These are phyloP conservation scores for Chytridiales sp. DNA, from an alignment of 371 early-diverging fungal genomes.

Conservation along the genomic window DNA sequence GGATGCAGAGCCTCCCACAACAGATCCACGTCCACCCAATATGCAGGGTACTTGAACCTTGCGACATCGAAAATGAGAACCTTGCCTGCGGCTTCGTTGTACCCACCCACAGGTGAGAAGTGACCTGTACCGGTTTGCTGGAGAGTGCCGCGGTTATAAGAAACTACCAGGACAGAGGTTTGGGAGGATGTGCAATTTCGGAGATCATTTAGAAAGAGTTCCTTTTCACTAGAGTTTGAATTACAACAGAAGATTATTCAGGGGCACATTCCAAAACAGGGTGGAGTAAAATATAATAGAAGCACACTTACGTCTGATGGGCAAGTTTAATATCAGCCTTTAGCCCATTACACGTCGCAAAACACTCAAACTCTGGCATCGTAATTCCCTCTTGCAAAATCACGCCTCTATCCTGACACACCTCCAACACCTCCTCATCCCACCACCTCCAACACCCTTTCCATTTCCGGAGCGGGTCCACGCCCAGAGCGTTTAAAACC, in stretches of 20 bases:
- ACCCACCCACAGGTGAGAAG: slow-evolving; percentile 35
- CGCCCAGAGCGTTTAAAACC: slow-evolving; percentile 40
- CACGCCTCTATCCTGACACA: slow-evolving; percentile 26
- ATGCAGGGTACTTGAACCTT: slow-evolving; percentile 44
- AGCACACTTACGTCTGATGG: slow-evolving; percentile 22
- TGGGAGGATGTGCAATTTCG: slow-evolving; percentile 17
- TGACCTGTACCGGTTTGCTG: slow-evolving; percentile 40
- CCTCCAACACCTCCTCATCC: slow-evolving; percentile 37
- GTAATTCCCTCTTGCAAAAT: slow-evolving; percentile 35
- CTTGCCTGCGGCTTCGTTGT: slow-evolving; percentile 29
- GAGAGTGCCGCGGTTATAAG: slow-evolving; percentile 33
- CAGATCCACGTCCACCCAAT: slow-evolving; percentile 40
- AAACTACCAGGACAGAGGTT: slow-evolving; percentile 32
- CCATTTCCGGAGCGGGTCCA: slow-evolving; percentile 42
- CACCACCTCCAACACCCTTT: slow-evolving; percentile 46
- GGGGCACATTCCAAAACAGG: not conserved
- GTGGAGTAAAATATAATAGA: not conserved
- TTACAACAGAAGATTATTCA: not conserved
- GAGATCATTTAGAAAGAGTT: slow-evolving; percentile 26
- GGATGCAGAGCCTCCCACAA: slow-evolving; percentile 42
- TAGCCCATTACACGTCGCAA: slow-evolving; percentile 39
- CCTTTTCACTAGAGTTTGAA: slow-evolving; percentile 16
- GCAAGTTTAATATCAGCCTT: slow-evolving; percentile 20
- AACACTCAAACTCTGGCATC: slow-evolving; percentile 38
- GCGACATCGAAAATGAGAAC: slow-evolving; percentile 44